Percentiles rank a stretch among this genome's conserved stretches.
Evolutionary conservation across 768 basidiomycete genomes (phyloP).

Genomic region (Candolleomyces eurysporus): DNA sequence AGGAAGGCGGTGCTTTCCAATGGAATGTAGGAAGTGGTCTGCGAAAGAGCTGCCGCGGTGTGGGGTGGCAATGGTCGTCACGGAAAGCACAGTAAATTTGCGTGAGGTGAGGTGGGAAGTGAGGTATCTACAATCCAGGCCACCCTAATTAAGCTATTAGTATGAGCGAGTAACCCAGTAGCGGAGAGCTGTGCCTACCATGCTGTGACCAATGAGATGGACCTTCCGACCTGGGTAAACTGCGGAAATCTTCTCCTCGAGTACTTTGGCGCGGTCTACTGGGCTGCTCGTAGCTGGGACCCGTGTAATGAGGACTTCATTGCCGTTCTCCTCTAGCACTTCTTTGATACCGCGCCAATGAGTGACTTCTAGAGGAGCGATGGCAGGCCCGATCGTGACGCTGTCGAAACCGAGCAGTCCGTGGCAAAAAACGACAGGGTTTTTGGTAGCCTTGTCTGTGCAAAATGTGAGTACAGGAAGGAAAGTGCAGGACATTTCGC

Average conservation of each 20-base stretch:
- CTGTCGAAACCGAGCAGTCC: conserved; percentile 90
- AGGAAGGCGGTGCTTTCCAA: conserved; percentile 62
- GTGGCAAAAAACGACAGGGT: conserved; percentile 94
- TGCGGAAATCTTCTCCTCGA: conserved; percentile 79
- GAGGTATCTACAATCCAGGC: conserved; percentile 90
- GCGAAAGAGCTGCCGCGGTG: conserved; percentile 94
- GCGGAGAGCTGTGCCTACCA: conserved; percentile 46
- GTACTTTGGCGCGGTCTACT: conserved; percentile 82
- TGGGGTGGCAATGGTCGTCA: conserved; percentile 94
- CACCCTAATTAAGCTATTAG: conserved; percentile 51
- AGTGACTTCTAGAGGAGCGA: conserved; percentile 79
- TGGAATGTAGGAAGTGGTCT: conserved; percentile 76
- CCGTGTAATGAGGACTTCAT: conserved; percentile 88
- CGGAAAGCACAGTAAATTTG: conserved; percentile 76
- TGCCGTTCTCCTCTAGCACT: conserved; percentile 83
- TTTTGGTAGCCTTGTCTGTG: conserved; percentile 71
- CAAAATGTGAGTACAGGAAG: conserved; percentile 4
- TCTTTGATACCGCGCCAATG: conserved; percentile 98
- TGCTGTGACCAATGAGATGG: conserved; percentile 84
- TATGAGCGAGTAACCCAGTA: neutral
- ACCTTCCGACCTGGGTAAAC: conserved; percentile 80
- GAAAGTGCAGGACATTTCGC: conserved; percentile 18
- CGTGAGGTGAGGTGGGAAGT: conserved; percentile 74
- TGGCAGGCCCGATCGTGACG: conserved; percentile 73
- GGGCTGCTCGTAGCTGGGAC: conserved; percentile 93